Base-by-base conservation (phyloP, 2,329 filamentous ascomycete species). In the Fusarium tupiense region DNA sequence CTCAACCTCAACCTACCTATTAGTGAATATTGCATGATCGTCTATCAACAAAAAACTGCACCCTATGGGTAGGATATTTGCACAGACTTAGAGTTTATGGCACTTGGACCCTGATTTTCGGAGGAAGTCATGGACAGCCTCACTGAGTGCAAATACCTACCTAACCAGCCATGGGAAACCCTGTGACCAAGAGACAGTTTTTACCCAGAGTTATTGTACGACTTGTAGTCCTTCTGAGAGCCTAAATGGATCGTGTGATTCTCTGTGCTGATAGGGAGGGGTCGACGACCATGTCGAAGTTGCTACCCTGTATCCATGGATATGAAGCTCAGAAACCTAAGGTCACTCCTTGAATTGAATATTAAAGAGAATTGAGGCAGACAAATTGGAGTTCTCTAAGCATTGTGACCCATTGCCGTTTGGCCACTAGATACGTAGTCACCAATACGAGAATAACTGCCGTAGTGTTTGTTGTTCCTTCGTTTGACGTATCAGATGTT, bases 151-250 rank as follows among this genome's bases (percentile, higher is more conserved):
- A 17, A 17, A 14, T 9, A 16, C 20, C 14, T 37, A 35, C 17
- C 22, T 24, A 53, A 26, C 10, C 19, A 37, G 7, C 3, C 33
- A 53, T 12, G 19, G 31, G 10, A 9, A 26, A 16, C 9, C 33
- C 33, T 26, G 9, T 16, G 13, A 12, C n/a, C 9, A 53, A 37
- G 50, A 17, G 9, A 2, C 9, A 37, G 17, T 3, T 13, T 53
- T 37, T 2, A 4, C 7, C 2, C 19, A 12, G 2, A 26, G 9
- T 5, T 2, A 6, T 26, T 37, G 33, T 22, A 9, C 13, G 6
- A 16, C 4, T 53, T 16, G 6, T 26, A 22, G 19, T 26, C 3
- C 5, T 3, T 37, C n/a, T 16, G 14, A 3, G n/a, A 37, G 9
- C 31, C n/a, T 26, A 19, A 22, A 37, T 53, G 17, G 2, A 12